Base-by-base conservation (phyloP, 345 rosid genomes). In the Raphanus raphanistrum region DNA sequence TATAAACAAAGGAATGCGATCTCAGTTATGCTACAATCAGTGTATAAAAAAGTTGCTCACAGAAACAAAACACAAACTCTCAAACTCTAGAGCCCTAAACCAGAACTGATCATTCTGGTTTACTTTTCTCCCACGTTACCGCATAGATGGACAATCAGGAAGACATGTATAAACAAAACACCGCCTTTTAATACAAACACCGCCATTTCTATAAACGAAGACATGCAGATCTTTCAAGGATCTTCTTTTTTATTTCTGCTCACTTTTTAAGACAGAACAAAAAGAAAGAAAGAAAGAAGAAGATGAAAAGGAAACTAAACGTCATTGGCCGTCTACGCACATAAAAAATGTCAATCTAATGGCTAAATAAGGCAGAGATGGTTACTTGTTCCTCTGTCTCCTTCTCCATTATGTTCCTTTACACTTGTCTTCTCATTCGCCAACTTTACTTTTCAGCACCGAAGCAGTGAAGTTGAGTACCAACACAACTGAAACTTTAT, bases 251-350 rank as follows among this genome's bases (percentile, higher is more conserved):
- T 58, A 7, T 66, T 27, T 58, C 43, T 41, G 62, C 16, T 32
- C 33, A 7, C 10, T 69, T 7, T 26, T 33, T 43, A 43, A 43
- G 52, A 43, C 52, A 1, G 55, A 6, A n/a, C 26, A 32, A 25
- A 17, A 4, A 38, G 48, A 8, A 68, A 50, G 48, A 8, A 68
- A 50, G 57, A 2, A 13, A 5, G 28, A 29, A 58, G 25, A 8
- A 28, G 52, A 48, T 32, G 77, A 72, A 61, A 78, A 66, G 5
- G 70, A 72, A 66, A 62, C n/a, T 72, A 59, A 78, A 67, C 77
- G 77, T 73, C 63, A 73, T 72, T 78, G 77, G 77, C 69, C 73
- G 73, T 78, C 77, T 77, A 72, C 54, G 54, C 15, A 15, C 21
- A 48, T 13, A 50, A 45, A 45, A n/a, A n/a, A 50, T 45, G 4